Percentiles rank a stretch among this genome's conserved stretches.
phyloP scores from a whole-genome alignment of 371 early-diverging fungal species.

The Apophysomyces variabilis region DNA sequence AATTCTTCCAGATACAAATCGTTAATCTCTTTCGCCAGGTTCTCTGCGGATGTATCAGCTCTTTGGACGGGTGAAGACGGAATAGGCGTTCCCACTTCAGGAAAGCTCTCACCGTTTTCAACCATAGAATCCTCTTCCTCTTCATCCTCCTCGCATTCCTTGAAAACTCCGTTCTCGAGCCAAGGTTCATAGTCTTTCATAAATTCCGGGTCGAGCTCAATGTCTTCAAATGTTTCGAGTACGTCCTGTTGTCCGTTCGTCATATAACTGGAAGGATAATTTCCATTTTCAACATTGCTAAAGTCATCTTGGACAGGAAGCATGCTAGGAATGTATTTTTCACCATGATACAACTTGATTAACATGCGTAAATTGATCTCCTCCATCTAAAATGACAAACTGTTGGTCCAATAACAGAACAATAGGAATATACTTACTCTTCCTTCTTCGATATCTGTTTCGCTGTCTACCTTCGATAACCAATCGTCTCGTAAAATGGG shows the following conservation, averaged over 20 bases:
- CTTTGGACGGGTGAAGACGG: slow-evolving; percentile 16
- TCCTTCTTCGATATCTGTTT: slow-evolving; percentile 75
- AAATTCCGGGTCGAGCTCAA: slow-evolving; percentile 55
- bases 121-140: not conserved
- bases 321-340: slow-evolving; percentile 57
- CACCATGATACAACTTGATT: slow-evolving; percentile 67
- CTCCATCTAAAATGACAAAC: slow-evolving; percentile 40
- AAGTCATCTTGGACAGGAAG: slow-evolving; percentile 42
- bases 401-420: not conserved
- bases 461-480: slow-evolving; percentile 70
- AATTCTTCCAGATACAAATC: slow-evolving; percentile 37
- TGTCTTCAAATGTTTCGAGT: slow-evolving; percentile 25
- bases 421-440: slow-evolving; percentile 40
- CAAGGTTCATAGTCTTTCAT: slow-evolving; percentile 67
- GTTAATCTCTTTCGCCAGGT: slow-evolving; percentile 27
- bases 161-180: slow-evolving; percentile 67
- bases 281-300: slow-evolving; percentile 9
- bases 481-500: slow-evolving; percentile 76
- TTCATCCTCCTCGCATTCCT: slow-evolving; percentile 25
- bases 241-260: slow-evolving; percentile 21
- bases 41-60: slow-evolving; percentile 22
- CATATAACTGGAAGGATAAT: not conserved
- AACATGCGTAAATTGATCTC: slow-evolving; percentile 70
- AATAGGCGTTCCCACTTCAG: slow-evolving; percentile 11
- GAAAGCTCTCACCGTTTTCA: no score